Percentiles rank a stretch among this genome's conserved stretches.
Conservation (phyloP, 2,329 filamentous ascomycete species). For the Alternaria conjuncta region DNA sequence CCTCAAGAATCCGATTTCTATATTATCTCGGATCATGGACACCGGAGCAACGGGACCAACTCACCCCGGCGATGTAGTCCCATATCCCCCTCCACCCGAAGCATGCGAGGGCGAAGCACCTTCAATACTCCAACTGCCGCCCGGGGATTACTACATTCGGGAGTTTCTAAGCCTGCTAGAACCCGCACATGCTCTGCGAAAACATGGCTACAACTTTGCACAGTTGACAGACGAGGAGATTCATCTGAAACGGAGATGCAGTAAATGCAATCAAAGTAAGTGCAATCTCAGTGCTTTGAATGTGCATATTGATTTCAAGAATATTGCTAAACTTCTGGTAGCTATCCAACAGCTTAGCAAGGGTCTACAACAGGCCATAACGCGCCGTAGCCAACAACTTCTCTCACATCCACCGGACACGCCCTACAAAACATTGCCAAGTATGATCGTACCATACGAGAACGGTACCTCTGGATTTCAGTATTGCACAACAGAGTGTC, state of each 20-base stretch:
- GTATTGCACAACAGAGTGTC: neutral
- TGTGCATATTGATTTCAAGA: neutral
- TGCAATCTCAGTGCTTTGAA: neutral
- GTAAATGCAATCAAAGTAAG: constrained; percentile 17
- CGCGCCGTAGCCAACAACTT: neutral
- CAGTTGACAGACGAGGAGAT: constrained; percentile 16
- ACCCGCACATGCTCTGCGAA: neutral
- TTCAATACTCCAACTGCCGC: neutral
- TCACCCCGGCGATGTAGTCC: neutral
- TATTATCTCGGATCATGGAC: neutral
- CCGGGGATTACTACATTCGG: neutral
- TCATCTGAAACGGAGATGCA: constrained; percentile 16
- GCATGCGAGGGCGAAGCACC: neutral
- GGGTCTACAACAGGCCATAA: neutral
- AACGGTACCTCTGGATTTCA: neutral
- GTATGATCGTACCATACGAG: neutral
- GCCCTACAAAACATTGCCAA: neutral
- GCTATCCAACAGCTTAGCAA: constrained; percentile 5
- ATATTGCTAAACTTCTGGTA: neutral
- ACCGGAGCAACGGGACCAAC: neutral
- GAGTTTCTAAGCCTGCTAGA: constrained; percentile 8
- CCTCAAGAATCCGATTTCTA: neutral
- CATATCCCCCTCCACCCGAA: neutral
- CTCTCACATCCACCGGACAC: neutral
- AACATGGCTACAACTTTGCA: constrained; percentile 14